Conservation (phyloP, 352 stramenopile species). For the Pythium monospermum region DNA sequence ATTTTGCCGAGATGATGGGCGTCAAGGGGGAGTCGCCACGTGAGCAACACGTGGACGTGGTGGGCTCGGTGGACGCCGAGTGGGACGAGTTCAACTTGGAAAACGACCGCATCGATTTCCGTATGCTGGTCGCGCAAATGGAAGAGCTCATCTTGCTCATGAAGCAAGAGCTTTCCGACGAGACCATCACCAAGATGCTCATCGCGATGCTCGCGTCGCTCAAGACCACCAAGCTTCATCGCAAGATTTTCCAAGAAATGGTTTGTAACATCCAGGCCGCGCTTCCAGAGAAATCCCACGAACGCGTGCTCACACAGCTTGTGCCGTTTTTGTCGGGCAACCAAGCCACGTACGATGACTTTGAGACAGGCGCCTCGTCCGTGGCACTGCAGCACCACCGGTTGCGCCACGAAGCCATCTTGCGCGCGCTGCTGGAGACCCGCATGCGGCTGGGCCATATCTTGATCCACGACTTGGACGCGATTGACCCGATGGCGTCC, state of each 20-base stretch:
- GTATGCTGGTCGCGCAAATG: constrained; percentile 65
- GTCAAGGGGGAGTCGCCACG: constrained; percentile 40
- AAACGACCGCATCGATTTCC: constrained; percentile 84
- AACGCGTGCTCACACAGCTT: constrained; percentile 52
- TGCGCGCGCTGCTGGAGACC: constrained; percentile 70
- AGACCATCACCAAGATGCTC: constrained; percentile 82
- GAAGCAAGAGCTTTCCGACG: constrained; percentile 54
- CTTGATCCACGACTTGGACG: constrained; percentile 78
- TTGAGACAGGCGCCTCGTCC: constrained; percentile 57
- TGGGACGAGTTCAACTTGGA: constrained; percentile 85
- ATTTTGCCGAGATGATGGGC: constrained; percentile 75
- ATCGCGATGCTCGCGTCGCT: constrained; percentile 79
- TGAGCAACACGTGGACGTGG: constrained; percentile 3
- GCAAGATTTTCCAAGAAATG: constrained; percentile 87
- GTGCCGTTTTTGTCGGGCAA: constrained; percentile 80
- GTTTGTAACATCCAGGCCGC: constrained; percentile 81
- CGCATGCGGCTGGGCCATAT: constrained; percentile 84
- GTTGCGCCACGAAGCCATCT: constrained; percentile 74
- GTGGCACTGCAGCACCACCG: constrained; percentile 71
- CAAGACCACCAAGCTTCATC: constrained; percentile 81
- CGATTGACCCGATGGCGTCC: constrained; percentile 53
- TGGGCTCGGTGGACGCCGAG: constrained; percentile 55
- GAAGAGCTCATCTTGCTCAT: constrained; percentile 59
- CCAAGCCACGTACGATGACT: constrained; percentile 68
- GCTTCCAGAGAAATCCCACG: constrained; percentile 60